Evolutionary conservation across 495 filamentous ascomycete genomes (phyloP), one percentile per base, ranked within the genome.

Genomic region (Acidomyces sp.): DNA sequence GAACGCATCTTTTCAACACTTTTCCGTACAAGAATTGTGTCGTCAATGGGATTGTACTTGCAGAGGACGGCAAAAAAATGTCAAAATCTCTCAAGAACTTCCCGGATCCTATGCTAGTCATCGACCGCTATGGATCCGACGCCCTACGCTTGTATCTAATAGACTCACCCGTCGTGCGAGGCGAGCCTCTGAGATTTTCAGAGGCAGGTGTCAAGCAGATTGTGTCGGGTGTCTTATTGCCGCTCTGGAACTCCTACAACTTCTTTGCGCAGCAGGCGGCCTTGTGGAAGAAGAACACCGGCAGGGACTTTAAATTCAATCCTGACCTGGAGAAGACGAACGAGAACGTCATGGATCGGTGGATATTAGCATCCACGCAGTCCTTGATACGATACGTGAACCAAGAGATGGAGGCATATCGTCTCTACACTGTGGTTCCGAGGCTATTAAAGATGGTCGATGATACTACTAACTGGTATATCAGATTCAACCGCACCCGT

Each of bases 11-110:
- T 12, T 95, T 92, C 51, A 84, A 82, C 15, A 71, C 74, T 13
- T 75, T 87, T 0, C 92, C 90, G 0, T 97, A 94, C 71, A 79
- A 88, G 64, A 95, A 96, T 58, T 93, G 86, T 53, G 82, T 96
- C 10, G 92, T 96, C 31, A 96, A 93, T 54, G 90, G 90, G 9
- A 92, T 97, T 39, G 90, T 97, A 1, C 69, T 97, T 22, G 90
- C 79, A 5, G 86, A 93, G 59, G 86, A 96, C 53, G 90, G 90
- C 37, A 95, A 94, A 68, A 97, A 97, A 67, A 97, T 97, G 90
- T 95, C 87, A 1, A 97, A 97, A 67, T 74, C 92, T 28, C 66
- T 94, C 27, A 90, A 95, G 67, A 97, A 97, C 60, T 97, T 95
- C 57, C 92, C 92, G 6, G 92, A 96, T 54, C 90, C 92, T 9